Conservation (phyloP, 176 grass and related monocot genomes). For the Lolium multiflorum region DNA sequence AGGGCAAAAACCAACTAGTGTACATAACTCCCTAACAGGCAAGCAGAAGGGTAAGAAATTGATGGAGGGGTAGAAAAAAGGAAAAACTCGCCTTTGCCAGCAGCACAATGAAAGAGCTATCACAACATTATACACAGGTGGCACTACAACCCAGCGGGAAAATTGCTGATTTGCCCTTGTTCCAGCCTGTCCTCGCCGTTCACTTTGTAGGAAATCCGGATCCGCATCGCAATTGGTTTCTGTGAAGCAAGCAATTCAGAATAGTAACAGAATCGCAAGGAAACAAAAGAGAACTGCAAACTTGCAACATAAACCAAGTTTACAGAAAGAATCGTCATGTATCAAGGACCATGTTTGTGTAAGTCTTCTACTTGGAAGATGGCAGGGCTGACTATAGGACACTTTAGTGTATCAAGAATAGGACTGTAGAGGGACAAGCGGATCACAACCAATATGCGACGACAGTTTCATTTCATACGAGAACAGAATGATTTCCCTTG, state of each 20-base stretch:
- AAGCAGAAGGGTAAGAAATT: slow-evolving; percentile 38
- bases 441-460: no score
- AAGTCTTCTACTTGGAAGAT: background rate
- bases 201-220: slow-evolving; percentile 92
- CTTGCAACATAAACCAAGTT: slow-evolving; percentile 27
- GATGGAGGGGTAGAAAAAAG: slow-evolving; percentile 33
- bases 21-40: slow-evolving; percentile 43
- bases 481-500: no score
- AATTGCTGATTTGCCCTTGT: slow-evolving; percentile 94
- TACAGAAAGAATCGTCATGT: slow-evolving; percentile 8
- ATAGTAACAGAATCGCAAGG: slow-evolving; percentile 13
- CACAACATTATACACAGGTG: slow-evolving; percentile 42
- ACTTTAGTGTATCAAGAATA: background rate
- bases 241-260: slow-evolving; percentile 37
- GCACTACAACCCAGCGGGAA: slow-evolving; percentile 81
- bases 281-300: background rate
- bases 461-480: no score
- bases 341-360: background rate
- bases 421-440: no score
- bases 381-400: background rate
- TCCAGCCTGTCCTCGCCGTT: slow-evolving; percentile 86
- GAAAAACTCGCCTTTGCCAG: slow-evolving; percentile 41
- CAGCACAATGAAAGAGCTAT: slow-evolving; percentile 39
- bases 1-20: slow-evolving; percentile 60
- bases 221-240: slow-evolving; percentile 91